A percentile compares a stretch with the other conserved stretches of the same genome.
These are phyloP conservation scores for Tylopilus intermedius DNA, from an alignment of 768 basidiomycete species.

Conservation along the genomic window DNA sequence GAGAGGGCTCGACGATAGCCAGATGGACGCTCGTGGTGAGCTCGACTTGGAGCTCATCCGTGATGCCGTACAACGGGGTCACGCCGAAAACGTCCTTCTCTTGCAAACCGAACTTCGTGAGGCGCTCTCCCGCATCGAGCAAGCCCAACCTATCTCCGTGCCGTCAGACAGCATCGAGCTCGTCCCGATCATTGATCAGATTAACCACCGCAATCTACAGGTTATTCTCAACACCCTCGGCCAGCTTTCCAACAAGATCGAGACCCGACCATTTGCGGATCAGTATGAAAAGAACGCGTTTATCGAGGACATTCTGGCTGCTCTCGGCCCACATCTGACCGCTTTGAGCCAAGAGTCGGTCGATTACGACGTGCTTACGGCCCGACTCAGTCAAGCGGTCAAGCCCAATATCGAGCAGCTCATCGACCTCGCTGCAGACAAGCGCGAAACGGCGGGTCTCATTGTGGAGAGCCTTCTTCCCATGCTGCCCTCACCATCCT, in stretches of 20 bases:
- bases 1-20: slow-evolving; percentile 54
- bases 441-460: slow-evolving; percentile 78
- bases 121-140: slow-evolving; percentile 41
- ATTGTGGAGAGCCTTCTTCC: slow-evolving; percentile 73
- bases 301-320: slow-evolving; percentile 54
- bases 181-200: slow-evolving; percentile 50
- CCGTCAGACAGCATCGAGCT: slow-evolving; percentile 29
- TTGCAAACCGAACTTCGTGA: slow-evolving; percentile 59
- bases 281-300: slow-evolving; percentile 53
- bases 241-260: slow-evolving; percentile 35
- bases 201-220: slow-evolving; percentile 50
- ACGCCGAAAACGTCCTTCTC: slow-evolving; percentile 51
- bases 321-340: slow-evolving; percentile 56
- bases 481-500: slow-evolving; percentile 44
- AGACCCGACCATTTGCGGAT: slow-evolving; percentile 33
- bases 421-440: slow-evolving; percentile 85
- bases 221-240: slow-evolving; percentile 60
- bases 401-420: slow-evolving; percentile 86
- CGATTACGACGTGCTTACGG: slow-evolving; percentile 75
- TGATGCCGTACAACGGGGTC: slow-evolving; percentile 62
- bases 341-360: slow-evolving; percentile 61
- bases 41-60: slow-evolving; percentile 74
- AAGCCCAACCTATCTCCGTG: slow-evolving; percentile 14
- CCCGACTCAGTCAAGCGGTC: slow-evolving; percentile 74
- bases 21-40: slow-evolving; percentile 70